These are phyloP conservation scores for Bolboschoenoplectus hybrid DNA, from an alignment of 202 grass and related monocot species.

Conservation along the genomic window DNA sequence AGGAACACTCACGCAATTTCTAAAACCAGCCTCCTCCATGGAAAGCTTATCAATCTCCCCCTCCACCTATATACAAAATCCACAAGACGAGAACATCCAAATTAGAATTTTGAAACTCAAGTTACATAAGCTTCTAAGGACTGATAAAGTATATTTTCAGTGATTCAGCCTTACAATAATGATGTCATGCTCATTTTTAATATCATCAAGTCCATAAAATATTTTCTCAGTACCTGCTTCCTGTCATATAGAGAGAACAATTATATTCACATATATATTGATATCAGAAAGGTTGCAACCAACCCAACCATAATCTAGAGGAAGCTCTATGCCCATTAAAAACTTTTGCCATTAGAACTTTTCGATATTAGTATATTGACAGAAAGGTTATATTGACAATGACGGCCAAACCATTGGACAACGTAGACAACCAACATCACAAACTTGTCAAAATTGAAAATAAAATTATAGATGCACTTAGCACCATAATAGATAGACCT, in stretches of 20 bases:
- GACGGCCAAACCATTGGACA: background rate
- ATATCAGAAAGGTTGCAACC: slow-evolving; percentile 12
- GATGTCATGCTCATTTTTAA: slow-evolving; percentile 61
- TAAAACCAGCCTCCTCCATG: slow-evolving; percentile 90
- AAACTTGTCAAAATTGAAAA: too few relatives aligned
- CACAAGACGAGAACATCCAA: slow-evolving; percentile 38
- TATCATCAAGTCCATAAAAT: slow-evolving; percentile 97
- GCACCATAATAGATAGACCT: too few relatives aligned
- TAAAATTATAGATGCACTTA: too few relatives aligned
- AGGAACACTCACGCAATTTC: slow-evolving; percentile 89
- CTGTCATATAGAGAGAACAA: slow-evolving; percentile 48
- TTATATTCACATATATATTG: background rate
- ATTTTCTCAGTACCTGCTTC: slow-evolving; percentile 76
- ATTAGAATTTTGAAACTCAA: slow-evolving; percentile 10
- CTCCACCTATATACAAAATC: slow-evolving; percentile 62
- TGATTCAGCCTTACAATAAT: slow-evolving; percentile 76
- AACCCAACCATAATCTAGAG: slow-evolving; percentile 7
- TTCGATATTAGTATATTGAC: too few relatives aligned
- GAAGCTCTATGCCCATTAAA: background rate
- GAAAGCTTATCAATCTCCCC: slow-evolving; percentile 99
- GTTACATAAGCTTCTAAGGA: background rate
- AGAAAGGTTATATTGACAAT: background rate
- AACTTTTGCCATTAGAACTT: background rate
- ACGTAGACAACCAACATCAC: background rate
- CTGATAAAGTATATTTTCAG: slow-evolving; percentile 8